A percentile compares a stretch with the other conserved stretches of the same genome.
Evolutionary conservation across 768 basidiomycete genomes (phyloP).

Genomic region (Ramaria sp.): DNA sequence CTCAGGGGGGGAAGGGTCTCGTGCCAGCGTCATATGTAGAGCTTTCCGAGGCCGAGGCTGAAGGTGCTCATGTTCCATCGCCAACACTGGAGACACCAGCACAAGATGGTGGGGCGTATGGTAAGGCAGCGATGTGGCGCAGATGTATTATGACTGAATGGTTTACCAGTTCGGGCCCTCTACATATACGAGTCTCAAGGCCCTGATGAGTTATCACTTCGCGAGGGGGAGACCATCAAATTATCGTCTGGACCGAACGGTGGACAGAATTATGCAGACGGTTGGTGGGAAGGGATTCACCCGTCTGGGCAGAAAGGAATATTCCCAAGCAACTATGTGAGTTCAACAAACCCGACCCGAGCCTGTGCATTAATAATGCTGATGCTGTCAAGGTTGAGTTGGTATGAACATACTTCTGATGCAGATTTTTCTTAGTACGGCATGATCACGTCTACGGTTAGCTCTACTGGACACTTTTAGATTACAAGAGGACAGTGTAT

Average conservation of each 20-base stretch:
- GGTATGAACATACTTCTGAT: background rate
- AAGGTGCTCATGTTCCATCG: conserved; percentile 15
- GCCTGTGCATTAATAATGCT: background rate
- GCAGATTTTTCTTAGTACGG: no score
- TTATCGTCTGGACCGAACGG: conserved; percentile 51
- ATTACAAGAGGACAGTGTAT: no score
- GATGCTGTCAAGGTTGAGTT: background rate
- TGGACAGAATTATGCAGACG: conserved; percentile 60
- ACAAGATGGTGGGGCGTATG: conserved; percentile 36
- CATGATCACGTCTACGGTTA: background rate
- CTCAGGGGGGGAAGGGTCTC: conserved; percentile 52
- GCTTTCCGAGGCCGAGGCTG: conserved; percentile 17
- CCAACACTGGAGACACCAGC: conserved; percentile 13
- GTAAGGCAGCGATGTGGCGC: conserved; percentile 27
- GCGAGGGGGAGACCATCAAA: conserved; percentile 51
- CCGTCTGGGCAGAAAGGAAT: conserved; percentile 58
- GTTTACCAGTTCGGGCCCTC: conserved; percentile 56
- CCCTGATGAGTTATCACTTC: conserved; percentile 54
- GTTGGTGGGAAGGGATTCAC: conserved; percentile 83
- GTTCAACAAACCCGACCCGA: background rate
- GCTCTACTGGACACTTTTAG: background rate
- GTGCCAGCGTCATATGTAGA: conserved; percentile 79
- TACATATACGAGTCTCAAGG: conserved; percentile 73
- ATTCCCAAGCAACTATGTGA: conserved; percentile 81
- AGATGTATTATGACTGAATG: background rate